Conservation (phyloP, 208 protist species). For the Trypanosoma cruzi region DNA sequence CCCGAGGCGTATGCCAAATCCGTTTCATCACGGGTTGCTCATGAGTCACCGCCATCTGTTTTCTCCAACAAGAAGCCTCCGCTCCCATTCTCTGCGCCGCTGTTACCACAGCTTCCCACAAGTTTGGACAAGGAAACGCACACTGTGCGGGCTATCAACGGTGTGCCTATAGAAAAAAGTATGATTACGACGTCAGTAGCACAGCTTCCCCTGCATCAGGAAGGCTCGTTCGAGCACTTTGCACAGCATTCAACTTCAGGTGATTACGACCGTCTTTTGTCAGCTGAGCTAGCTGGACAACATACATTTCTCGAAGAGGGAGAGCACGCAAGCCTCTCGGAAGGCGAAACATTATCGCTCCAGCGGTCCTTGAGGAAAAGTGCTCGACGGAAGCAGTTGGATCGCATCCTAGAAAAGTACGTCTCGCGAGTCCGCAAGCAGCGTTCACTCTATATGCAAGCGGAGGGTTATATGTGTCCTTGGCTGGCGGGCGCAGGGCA, state of each 20-base stretch:
- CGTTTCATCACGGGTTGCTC: not conserved
- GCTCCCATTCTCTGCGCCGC: not conserved
- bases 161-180: constrained; percentile 73
- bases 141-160: constrained; percentile 75
- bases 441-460: constrained; percentile 81
- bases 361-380: constrained; percentile 37
- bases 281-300: constrained; percentile 16
- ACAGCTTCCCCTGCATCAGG: constrained; percentile 52
- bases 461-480: constrained; percentile 91
- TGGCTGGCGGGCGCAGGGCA: constrained; percentile 63
- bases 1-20: not conserved
- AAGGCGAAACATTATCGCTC: constrained; percentile 25
- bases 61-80: not conserved
- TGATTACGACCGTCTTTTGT: constrained; percentile 69
- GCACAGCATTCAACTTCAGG: constrained; percentile 61
- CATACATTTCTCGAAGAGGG: constrained; percentile 55
- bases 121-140: constrained; percentile 43
- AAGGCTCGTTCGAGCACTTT: constrained; percentile 74
- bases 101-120: constrained; percentile 27
- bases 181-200: constrained; percentile 68
- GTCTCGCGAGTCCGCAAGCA: constrained; percentile 64
- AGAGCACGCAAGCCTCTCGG: constrained; percentile 35
- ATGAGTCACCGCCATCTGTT: not conserved
- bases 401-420: constrained; percentile 77
- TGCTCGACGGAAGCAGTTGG: constrained; percentile 33